Percentiles rank a stretch among this genome's conserved stretches.
Evolutionary conservation across 2,329 filamentous ascomycete genomes (phyloP).

Genomic region (Monilinia polystroma): DNA sequence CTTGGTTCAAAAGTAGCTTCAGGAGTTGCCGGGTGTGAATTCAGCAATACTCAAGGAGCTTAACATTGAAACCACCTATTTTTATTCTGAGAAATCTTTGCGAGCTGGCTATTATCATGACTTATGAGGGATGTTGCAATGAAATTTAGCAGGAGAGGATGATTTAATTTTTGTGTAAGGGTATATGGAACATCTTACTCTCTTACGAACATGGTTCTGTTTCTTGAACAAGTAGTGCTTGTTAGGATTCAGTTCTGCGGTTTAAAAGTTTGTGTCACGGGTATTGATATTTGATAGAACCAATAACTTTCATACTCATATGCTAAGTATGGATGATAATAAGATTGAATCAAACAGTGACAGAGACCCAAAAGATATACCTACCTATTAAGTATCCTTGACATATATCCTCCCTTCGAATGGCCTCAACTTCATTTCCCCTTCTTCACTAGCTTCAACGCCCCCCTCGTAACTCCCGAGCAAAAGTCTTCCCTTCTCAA

Average conservation of each 20-base stretch:
- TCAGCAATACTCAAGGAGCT: no score
- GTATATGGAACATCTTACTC: no score
- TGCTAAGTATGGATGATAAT: neutral
- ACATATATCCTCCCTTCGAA: constrained; percentile 16
- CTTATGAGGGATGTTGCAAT: neutral
- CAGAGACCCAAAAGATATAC: neutral
- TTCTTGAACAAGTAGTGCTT: neutral
- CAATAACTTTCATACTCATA: no score
- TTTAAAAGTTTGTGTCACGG: neutral
- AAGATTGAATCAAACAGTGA: neutral
- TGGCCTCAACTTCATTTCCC: neutral
- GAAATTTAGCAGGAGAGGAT: neutral
- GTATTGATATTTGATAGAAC: no score
- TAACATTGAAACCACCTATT: neutral
- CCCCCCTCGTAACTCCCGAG: constrained; percentile 8
- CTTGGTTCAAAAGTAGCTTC: neutral
- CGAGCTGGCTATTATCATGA: neutral
- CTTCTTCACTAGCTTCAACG: neutral
- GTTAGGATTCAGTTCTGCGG: no score
- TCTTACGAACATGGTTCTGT: neutral
- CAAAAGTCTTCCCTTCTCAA: neutral
- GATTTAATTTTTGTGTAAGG: neutral
- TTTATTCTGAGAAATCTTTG: neutral
- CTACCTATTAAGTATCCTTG: neutral
- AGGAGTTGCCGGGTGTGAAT: neutral